Percentiles rank a stretch among this genome's conserved stretches.
phyloP scores from a whole-genome alignment of 2,329 filamentous ascomycete genomes.

The Cladosporium sp. region DNA sequence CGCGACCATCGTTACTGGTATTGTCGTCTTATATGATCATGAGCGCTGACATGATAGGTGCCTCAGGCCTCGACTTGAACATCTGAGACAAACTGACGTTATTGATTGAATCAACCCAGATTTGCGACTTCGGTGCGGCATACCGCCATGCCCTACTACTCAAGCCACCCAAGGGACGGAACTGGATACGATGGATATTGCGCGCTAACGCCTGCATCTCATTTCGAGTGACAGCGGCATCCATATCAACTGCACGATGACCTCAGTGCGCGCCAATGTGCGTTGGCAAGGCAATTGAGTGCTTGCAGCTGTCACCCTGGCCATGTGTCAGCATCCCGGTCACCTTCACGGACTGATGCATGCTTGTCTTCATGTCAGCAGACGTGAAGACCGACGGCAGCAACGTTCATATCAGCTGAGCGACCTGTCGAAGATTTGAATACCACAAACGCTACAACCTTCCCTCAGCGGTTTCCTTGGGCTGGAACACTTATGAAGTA shows the following conservation, averaged over 20 bases:
- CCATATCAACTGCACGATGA: background rate
- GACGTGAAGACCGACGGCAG: background rate
- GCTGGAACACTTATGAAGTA: background rate
- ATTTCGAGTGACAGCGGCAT: background rate
- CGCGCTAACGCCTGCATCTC: background rate
- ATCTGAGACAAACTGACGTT: slow-evolving; percentile 9
- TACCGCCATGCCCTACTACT: background rate
- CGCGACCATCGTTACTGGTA: background rate
- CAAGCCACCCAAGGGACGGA: background rate
- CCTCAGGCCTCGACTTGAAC: background rate
- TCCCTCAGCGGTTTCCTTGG: background rate
- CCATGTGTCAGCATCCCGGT: background rate
- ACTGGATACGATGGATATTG: background rate
- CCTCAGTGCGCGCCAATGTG: background rate
- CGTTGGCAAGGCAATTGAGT: background rate
- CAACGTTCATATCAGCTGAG: background rate
- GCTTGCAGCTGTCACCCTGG: background rate
- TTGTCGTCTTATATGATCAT: background rate
- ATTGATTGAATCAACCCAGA: background rate
- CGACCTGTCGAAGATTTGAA: background rate
- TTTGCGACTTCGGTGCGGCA: background rate
- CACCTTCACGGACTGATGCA: background rate
- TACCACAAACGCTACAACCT: background rate
- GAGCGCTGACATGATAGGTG: background rate
- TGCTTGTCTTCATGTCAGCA: background rate